Conservation (phyloP, 352 stramenopile species). For the Phytophthora nicotianae region DNA sequence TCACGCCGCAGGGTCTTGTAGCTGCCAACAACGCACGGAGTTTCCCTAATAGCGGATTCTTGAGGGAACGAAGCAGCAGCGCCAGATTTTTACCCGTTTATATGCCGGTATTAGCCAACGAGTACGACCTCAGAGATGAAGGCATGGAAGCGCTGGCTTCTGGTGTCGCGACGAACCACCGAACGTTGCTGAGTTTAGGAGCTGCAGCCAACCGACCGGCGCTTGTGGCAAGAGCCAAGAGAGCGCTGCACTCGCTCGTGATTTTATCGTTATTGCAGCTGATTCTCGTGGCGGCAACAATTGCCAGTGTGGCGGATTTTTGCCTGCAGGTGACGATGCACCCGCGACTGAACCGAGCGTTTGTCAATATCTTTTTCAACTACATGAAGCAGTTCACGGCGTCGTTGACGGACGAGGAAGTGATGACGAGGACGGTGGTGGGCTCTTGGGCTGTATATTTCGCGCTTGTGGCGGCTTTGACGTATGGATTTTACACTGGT, state of each 20-base stretch:
- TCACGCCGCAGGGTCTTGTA: constrained; percentile 19
- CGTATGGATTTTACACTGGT: constrained; percentile 61
- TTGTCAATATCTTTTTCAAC: constrained; percentile 71
- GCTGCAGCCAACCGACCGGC: constrained; percentile 26
- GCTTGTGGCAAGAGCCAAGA: constrained; percentile 24
- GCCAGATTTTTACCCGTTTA: constrained; percentile 58
- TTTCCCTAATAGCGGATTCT: constrained; percentile 42
- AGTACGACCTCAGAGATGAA: constrained; percentile 54
- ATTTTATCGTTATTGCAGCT: constrained; percentile 52
- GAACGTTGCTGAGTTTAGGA: constrained; percentile 51
- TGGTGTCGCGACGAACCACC: constrained; percentile 42
- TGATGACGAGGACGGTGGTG: constrained; percentile 58
- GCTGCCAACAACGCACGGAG: constrained; percentile 22
- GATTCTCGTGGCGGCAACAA: constrained; percentile 55
- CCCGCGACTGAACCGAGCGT: constrained; percentile 64
- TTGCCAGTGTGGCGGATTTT: constrained; percentile 74
- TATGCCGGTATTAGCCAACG: constrained; percentile 59
- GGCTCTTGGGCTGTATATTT: constrained; percentile 60
- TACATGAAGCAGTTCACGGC: constrained; percentile 69
- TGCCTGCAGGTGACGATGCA: constrained; percentile 76
- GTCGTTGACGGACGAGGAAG: constrained; percentile 62
- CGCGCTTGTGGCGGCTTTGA: constrained; percentile 47
- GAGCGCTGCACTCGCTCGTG: constrained; percentile 30
- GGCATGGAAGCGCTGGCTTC: constrained; percentile 33
- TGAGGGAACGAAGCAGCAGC: constrained; percentile 34